Evolutionary conservation across 345 rosid genomes (phyloP), one percentile per base, ranked within the genome.

Genomic region (Gossypium herbaceum): DNA sequence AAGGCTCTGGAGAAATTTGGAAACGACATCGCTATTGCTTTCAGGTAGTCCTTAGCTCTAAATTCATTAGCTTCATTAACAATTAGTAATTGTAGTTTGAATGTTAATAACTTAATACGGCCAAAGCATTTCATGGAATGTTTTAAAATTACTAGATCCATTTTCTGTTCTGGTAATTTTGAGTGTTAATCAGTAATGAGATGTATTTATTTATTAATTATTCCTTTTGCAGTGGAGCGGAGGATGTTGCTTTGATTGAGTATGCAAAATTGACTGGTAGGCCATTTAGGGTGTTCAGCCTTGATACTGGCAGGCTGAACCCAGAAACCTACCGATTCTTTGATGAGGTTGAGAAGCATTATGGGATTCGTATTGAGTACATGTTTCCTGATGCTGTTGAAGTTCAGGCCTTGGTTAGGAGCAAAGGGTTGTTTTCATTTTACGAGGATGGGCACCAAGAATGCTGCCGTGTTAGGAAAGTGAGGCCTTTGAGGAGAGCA

Each of bases 381-480:
- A 93, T 89, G 98, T 93, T 95, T 76, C 99, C 98, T 0, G 99
- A 95, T 77, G 84, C 99, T 12, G 94, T 91, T 47, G 98, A 94
- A 79, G 98, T 94, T 78, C 97, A 92, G 80, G 97, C 85, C 54
- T 76, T 95, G 45, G 99, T 93, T 1, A 90, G 98, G 83, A 89
- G 82, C 86, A 94, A 94, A 74, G 98, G 97, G 12, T 85, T 94
- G 45, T 94, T 92, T 79, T 94, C 98, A 9, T 94, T 94, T 80
- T 94, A 94, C 0, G 97, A 94, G 71, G 98, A 94, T 43, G 98
- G 98, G 56, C 98, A 94, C 81, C 98, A 91, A 55, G 98, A 94
- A 68, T 94, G 98, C 90, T 95, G 99, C 88, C 90, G 98, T 44
- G 94, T 91, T 50, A 90, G 99, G 80, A 93, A 95, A 80, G 99